Percentiles rank a stretch among this genome's conserved stretches.
These are phyloP conservation scores for Ottelia alismoides DNA, from an alignment of 106 monocot species.

Conservation along the genomic window DNA sequence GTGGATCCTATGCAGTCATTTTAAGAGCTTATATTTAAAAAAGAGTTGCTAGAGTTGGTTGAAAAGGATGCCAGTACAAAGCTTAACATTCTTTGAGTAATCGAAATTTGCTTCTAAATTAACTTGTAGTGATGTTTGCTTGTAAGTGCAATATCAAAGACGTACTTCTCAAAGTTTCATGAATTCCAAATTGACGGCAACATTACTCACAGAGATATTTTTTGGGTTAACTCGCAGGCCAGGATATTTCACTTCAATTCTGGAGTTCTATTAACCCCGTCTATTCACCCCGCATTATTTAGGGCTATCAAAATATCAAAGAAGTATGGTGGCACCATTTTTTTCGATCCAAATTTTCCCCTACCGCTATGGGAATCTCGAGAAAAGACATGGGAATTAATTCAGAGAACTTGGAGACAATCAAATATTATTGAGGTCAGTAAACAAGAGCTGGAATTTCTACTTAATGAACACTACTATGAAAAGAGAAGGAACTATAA, in stretches of 20 bases:
- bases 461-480: conserved; percentile 70
- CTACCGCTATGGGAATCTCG: conserved; percentile 69
- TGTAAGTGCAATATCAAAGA: too few relatives aligned
- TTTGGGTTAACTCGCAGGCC: conserved; percentile 34
- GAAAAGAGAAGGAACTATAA: conserved; percentile 52
- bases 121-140: too few relatives aligned
- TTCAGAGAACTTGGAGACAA: conserved; percentile 47
- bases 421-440: conserved; percentile 69
- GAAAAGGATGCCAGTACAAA: too few relatives aligned
- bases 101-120: too few relatives aligned
- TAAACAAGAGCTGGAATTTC: conserved; percentile 74
- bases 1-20: too few relatives aligned
- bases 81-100: too few relatives aligned
- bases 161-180: too few relatives aligned
- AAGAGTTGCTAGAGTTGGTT: too few relatives aligned
- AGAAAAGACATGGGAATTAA: conserved; percentile 41
- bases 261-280: conserved; percentile 36
- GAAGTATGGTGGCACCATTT: conserved; percentile 26
- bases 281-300: conserved; percentile 57
- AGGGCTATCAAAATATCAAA: conserved; percentile 50
- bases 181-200: too few relatives aligned
- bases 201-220: too few relatives aligned
- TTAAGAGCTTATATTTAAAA: too few relatives aligned
- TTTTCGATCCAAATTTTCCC: conserved; percentile 83
- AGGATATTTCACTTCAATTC: conserved; percentile 83